Evolutionary conservation across 441 rosid species (phyloP), one percentile per base, ranked within the genome.

Genomic region (Gossypium gossypioides): DNA sequence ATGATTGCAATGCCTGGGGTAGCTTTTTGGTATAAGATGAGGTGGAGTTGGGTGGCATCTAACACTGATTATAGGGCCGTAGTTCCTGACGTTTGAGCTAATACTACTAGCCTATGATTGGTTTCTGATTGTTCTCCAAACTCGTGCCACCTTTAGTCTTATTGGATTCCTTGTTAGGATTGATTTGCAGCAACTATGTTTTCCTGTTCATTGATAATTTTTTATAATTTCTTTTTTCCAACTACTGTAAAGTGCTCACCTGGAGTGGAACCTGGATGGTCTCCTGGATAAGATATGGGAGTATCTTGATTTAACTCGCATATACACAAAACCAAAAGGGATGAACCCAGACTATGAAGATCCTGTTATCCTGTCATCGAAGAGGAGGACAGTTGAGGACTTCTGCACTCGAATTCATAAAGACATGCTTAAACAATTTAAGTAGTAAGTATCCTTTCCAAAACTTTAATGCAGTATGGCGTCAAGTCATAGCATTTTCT

Each of bases 281-380:
- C 85, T 92, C 77, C 82, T 92, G 64, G 97, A 94, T 24, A 92
- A 87, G 86, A 80, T 94, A 77, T 94, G 97, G 97, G 98, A 94
- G 75, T 92, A 94, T 85, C 89, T 94, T 68, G 22, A 79, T 76
- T 78, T 94, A 57, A 94, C 98, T 81, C 89, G 97, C 72, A 94
- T 94, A 75, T 91, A 89, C 79, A 94, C 98, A 2, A 94, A 92
- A 76, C 98, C 97, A 15, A 94, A 94, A 77, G 98, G 96, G 68
- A 84, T 92, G 97, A 94, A 92, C 78, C 97, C 98, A 34, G 98
- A 94, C 82, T 91, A 94, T 66, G 97, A 92, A 77, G 98, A 94
- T 74, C 98, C 98, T 12, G 37, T 57, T 57, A 57, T 57, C 37
- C 16, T 94, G 68, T 94, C 97, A 44, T 94, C 97, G 22, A 94